A percentile compares a stretch with the other conserved stretches of the same genome.
These are phyloP conservation scores for Paratinospora sagittata DNA, from an alignment of 164 flowering plant genomes.

Conservation along the genomic window DNA sequence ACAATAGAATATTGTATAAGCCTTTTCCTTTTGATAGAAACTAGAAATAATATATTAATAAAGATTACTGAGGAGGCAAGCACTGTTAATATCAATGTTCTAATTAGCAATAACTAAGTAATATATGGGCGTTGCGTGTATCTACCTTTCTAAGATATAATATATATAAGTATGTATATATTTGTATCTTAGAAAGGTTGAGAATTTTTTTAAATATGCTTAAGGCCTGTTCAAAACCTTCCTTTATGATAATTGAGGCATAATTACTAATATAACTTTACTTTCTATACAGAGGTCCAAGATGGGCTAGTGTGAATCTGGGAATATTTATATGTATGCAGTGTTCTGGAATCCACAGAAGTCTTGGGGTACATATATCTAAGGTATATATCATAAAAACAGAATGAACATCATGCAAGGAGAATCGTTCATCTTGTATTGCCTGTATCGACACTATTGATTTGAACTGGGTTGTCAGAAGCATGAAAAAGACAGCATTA, in stretches of 20 bases:
- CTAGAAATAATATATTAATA: not conserved
- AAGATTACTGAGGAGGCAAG: not conserved
- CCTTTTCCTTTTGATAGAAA: not conserved
- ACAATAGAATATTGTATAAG: not conserved
- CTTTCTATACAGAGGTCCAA: conserved; percentile 51
- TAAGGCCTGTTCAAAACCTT: not conserved
- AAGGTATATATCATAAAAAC: conserved; percentile 35
- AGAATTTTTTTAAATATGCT: not conserved
- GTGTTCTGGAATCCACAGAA: conserved; percentile 79
- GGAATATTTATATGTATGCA: conserved; percentile 85
- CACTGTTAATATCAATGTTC: not conserved
- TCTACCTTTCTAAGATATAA: not conserved
- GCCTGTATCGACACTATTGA: not conserved
- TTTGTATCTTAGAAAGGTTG: not conserved
- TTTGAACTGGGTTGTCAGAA: too few species aligned
- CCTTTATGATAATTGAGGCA: not conserved
- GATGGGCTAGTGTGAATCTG: conserved; percentile 90
- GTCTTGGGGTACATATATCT: conserved; percentile 81
- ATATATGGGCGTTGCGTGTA: not conserved
- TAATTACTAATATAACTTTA: conserved; percentile 9
- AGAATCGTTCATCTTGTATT: not conserved
- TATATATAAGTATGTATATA: not conserved
- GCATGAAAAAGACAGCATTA: too few species aligned
- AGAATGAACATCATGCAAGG: not conserved
- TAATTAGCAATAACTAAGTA: not conserved